Evolutionary conservation across 2,329 filamentous ascomycete genomes (phyloP).

Genomic region (Trichoderma koningii): DNA sequence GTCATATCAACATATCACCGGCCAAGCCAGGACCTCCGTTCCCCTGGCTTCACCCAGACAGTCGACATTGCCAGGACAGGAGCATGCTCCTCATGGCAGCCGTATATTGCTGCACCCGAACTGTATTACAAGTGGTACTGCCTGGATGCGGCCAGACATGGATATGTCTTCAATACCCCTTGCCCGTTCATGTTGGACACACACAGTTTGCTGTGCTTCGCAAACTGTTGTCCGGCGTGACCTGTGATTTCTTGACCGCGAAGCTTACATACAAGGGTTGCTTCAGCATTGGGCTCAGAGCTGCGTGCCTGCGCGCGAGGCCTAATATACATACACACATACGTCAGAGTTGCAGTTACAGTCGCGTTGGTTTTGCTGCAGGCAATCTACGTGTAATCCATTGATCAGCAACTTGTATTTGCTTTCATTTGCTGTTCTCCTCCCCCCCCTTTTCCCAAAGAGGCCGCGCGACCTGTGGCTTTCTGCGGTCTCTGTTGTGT

Average conservation of each 20-base stretch:
- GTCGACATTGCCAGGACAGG: not conserved
- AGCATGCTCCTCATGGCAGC: not conserved
- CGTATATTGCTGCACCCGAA: not conserved
- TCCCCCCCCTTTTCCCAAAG: not conserved
- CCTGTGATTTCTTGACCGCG: not conserved
- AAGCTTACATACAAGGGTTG: slow-evolving; percentile 2
- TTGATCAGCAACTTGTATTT: not conserved
- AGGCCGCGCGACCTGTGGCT: not conserved
- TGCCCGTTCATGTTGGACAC: not conserved
- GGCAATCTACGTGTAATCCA: not conserved
- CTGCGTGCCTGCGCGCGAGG: slow-evolving; percentile 7
- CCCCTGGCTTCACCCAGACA: slow-evolving; percentile 4
- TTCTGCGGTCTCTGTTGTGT: not conserved
- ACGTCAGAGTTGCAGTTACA: slow-evolving; percentile 12
- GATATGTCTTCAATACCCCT: not conserved
- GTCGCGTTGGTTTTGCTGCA: slow-evolving; percentile 19
- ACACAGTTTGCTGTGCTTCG: not conserved
- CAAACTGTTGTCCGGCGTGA: not conserved
- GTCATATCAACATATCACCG: not conserved
- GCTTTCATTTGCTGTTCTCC: not conserved
- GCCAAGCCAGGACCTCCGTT: not conserved
- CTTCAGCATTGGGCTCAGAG: slow-evolving; percentile 3
- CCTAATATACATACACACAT: not conserved
- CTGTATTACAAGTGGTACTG: not conserved
- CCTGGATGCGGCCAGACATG: not conserved